A percentile compares a stretch with the other conserved stretches of the same genome.
phyloP scores from a whole-genome alignment of 345 rosid genomes.

The Lumnitzera racemosa region DNA sequence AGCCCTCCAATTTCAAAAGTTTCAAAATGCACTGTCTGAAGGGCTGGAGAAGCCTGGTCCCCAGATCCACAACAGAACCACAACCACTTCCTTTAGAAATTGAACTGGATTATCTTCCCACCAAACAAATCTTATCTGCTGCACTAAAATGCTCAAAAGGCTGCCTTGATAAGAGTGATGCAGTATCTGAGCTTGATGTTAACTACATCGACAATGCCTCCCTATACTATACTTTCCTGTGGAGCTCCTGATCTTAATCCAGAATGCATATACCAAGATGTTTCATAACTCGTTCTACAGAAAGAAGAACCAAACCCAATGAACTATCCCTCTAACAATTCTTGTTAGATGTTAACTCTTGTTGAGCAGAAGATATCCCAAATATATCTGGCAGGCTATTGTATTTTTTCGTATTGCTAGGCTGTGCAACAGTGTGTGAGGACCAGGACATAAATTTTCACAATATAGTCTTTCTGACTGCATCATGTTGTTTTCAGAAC shows the following conservation, averaged over 20 bases:
- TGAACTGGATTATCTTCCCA: conserved; percentile 36
- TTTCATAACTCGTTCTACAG: conserved; percentile 40
- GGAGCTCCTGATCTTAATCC: conserved; percentile 43
- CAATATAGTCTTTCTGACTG: conserved; percentile 49
- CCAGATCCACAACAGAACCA: conserved; percentile 44
- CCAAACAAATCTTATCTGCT: conserved; percentile 43
- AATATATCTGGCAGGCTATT: conserved; percentile 90
- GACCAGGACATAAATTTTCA: conserved; percentile 35
- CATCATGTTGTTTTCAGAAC: conserved; percentile 42
- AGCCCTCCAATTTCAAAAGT: conserved; percentile 84
- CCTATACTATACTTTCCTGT: conserved; percentile 35
- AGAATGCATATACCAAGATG: conserved; percentile 38
- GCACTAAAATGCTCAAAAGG: conserved; percentile 97
- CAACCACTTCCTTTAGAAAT: conserved; percentile 32
- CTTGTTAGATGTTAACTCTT: conserved; percentile 44
- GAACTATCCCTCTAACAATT: conserved; percentile 50
- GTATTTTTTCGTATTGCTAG: conserved; percentile 63
- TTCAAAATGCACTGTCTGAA: conserved; percentile 68
- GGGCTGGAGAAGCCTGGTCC: conserved; percentile 74
- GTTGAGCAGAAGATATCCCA: conserved; percentile 49
- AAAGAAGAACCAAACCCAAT: conserved; percentile 11
- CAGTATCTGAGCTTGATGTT: conserved; percentile 34
- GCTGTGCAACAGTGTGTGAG: conserved; percentile 27
- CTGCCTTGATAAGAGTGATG: conserved; percentile 92
- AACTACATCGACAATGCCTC: conserved; percentile 31